These are phyloP conservation scores for Mycosarcoma mackinlayi DNA, from an alignment of 1,284 basidiomycete species.

Conservation along the genomic window DNA sequence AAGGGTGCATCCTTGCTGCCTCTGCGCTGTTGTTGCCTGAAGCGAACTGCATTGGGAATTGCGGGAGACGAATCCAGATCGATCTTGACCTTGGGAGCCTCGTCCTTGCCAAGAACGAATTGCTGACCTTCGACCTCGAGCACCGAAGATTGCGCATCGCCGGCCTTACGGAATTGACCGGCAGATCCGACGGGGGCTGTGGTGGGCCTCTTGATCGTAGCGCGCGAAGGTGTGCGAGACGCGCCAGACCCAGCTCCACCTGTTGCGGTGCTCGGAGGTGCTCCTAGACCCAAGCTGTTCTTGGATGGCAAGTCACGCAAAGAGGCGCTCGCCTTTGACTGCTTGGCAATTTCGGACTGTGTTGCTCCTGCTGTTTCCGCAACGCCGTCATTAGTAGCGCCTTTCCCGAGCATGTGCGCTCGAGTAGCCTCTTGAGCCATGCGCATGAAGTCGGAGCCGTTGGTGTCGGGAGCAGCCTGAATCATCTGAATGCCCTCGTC, in stretches of 20 bases:
- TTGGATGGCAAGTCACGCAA: conserved; percentile 16
- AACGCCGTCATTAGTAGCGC: not conserved
- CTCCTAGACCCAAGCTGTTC: not conserved
- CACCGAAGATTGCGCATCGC: conserved; percentile 22
- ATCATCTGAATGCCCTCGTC: conserved; percentile 8
- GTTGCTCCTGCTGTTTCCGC: not conserved
- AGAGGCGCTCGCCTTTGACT: conserved; percentile 15
- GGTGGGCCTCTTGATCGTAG: conserved; percentile 41
- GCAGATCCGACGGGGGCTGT: conserved; percentile 34
- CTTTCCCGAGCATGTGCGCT: conserved; percentile 17
- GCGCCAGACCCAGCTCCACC: not conserved
- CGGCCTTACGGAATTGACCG: conserved; percentile 22
- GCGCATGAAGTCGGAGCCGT: conserved; percentile 28
- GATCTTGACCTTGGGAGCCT: conserved; percentile 11
- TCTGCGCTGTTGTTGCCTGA: conserved; percentile 25
- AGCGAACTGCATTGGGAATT: conserved; percentile 42
- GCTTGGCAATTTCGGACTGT: conserved; percentile 4
- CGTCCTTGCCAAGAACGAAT: conserved; percentile 35
- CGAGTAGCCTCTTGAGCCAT: conserved; percentile 32
- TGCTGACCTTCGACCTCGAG: conserved; percentile 45
- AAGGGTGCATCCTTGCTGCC: conserved; percentile 3
- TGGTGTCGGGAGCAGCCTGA: conserved; percentile 21
- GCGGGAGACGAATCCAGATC: conserved; percentile 22
- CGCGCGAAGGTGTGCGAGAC: conserved; percentile 32
- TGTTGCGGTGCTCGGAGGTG: conserved; percentile 1